Evolutionary conservation across 208 protist species (phyloP).

Genomic region (Leishmania gerbilli): DNA sequence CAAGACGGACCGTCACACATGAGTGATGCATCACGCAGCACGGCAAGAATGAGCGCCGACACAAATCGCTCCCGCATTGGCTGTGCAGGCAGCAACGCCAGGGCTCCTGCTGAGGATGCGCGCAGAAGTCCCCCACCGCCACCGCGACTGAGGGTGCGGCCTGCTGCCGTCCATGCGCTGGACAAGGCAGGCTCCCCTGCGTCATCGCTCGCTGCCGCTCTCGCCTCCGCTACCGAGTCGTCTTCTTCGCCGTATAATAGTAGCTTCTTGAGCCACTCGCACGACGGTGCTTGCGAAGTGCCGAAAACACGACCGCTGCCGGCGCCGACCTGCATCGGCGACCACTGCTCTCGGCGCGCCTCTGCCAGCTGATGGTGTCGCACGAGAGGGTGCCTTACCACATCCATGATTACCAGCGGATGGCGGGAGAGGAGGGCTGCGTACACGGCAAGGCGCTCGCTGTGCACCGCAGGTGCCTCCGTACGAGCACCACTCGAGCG

Average conservation of each 20-base stretch:
- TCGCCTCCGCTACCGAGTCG: background rate
- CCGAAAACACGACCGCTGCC: background rate
- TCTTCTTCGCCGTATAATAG: background rate
- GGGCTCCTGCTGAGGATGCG: background rate
- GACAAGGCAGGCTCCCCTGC: background rate
- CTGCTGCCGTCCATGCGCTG: background rate
- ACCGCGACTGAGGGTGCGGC: background rate
- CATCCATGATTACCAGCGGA: slow-evolving; percentile 4
- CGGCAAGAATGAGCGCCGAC: slow-evolving; percentile 13
- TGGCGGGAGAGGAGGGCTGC: slow-evolving; percentile 13
- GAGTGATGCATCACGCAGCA: slow-evolving; percentile 21
- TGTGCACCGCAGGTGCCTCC: background rate
- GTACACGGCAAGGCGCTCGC: slow-evolving; percentile 5
- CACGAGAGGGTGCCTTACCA: slow-evolving; percentile 23
- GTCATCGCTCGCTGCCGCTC: background rate
- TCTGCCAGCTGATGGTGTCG: slow-evolving; percentile 4
- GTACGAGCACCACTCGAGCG: background rate
- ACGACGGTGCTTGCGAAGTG: background rate
- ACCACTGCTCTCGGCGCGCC: background rate
- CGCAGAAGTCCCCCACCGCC: no score
- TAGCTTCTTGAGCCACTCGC: slow-evolving; percentile 4
- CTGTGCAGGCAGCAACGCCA: background rate
- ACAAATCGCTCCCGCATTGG: slow-evolving; percentile 2
- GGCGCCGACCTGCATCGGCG: background rate
- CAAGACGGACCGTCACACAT: background rate